phyloP scores from a whole-genome alignment of 495 filamentous ascomycete species.

The Podospora pseudopauciseta region DNA sequence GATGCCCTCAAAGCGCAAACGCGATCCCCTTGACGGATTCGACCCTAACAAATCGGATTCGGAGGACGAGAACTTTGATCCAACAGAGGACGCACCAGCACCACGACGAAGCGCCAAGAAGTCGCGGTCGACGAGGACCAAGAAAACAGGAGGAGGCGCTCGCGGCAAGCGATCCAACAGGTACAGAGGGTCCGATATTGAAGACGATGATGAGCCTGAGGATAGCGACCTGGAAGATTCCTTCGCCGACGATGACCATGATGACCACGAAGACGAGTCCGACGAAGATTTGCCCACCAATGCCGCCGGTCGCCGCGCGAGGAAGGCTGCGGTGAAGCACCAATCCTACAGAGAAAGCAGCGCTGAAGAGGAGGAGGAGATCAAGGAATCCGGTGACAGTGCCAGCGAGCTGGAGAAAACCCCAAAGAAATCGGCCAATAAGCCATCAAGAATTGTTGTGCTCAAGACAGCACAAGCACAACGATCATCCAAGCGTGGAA shows the following conservation, averaged over 20 bases:
- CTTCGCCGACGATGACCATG: constrained; percentile 54
- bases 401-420: constrained; percentile 22
- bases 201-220: constrained; percentile 58
- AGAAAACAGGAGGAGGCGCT: constrained; percentile 24
- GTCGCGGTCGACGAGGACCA: constrained; percentile 34
- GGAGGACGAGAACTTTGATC: constrained; percentile 74
- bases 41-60: constrained; percentile 83
- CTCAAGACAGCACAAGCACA: constrained; percentile 23
- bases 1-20: constrained; percentile 57
- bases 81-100: constrained; percentile 44
- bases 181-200: constrained; percentile 60
- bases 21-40: constrained; percentile 57
- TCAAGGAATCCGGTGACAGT: constrained; percentile 33
- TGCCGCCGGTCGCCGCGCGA: constrained; percentile 65
- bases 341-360: constrained; percentile 47
- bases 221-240: constrained; percentile 59
- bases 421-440: constrained; percentile 18
- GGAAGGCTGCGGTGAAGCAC: constrained; percentile 54
- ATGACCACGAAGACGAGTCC: constrained; percentile 57
- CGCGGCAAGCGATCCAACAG: constrained; percentile 48
- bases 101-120: constrained; percentile 44
- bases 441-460: constrained; percentile 27
- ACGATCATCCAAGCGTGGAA: constrained; percentile 20
- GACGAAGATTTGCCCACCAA: constrained; percentile 57
- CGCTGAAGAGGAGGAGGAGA: constrained; percentile 37